A percentile compares a stretch with the other conserved stretches of the same genome.
Evolutionary conservation across 1,284 basidiomycete species (phyloP).

Genomic region (Fomes fomentarius): DNA sequence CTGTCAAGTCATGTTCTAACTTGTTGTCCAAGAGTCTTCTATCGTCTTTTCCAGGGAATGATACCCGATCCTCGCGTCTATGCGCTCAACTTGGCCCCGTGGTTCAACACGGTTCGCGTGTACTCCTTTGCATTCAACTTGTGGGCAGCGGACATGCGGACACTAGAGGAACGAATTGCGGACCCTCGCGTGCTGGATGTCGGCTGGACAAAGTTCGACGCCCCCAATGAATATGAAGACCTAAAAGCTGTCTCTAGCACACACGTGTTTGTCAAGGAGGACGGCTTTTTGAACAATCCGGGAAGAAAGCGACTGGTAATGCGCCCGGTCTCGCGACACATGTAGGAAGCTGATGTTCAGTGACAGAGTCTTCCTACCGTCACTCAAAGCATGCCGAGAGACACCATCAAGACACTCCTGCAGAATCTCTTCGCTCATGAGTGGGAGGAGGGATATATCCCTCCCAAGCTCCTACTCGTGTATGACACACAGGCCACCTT

Average conservation of each 20-base stretch:
- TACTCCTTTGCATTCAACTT: slow-evolving; percentile 35
- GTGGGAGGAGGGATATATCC: not conserved
- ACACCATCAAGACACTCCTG: slow-evolving; percentile 14
- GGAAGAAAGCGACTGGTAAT: slow-evolving; percentile 24
- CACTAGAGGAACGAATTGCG: slow-evolving; percentile 21
- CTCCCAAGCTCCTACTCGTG: slow-evolving; percentile 33
- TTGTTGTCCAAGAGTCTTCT: slow-evolving; percentile 20
- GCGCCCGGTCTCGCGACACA: not conserved
- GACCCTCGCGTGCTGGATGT: slow-evolving; percentile 37
- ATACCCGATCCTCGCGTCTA: slow-evolving; percentile 23
- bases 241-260: slow-evolving; percentile 22
- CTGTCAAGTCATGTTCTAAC: not conserved
- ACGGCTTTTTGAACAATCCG: slow-evolving; percentile 27
- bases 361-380: slow-evolving; percentile 10
- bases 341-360: not conserved
- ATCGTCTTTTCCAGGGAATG: slow-evolving; percentile 17
- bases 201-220: slow-evolving; percentile 34
- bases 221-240: slow-evolving; percentile 21
- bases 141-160: slow-evolving; percentile 32
- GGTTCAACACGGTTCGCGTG: slow-evolving; percentile 26
- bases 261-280: slow-evolving; percentile 32
- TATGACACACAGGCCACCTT: slow-evolving; percentile 27
- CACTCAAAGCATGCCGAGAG: slow-evolving; percentile 12
- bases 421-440: slow-evolving; percentile 21
- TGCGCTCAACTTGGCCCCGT: slow-evolving; percentile 23